A percentile compares a stretch with the other conserved stretches of the same genome.
phyloP scores from a whole-genome alignment of 164 flowering plant genomes.

The Vitis labrusca region DNA sequence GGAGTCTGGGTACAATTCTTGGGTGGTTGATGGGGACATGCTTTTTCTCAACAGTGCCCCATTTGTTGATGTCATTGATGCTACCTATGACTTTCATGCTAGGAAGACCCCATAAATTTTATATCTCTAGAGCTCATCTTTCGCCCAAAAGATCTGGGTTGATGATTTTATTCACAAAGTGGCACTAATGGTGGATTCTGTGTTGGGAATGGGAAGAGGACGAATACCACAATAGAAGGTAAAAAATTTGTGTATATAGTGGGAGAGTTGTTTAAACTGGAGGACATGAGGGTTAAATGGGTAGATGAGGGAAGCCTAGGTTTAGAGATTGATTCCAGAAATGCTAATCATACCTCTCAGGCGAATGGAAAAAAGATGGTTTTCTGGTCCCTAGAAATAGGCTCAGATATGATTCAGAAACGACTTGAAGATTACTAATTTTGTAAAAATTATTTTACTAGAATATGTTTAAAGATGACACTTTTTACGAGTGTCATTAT shows the following conservation, averaged over 20 bases:
- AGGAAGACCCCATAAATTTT: constrained; percentile 42
- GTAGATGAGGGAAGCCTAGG: too few relatives aligned
- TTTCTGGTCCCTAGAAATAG: too few relatives aligned
- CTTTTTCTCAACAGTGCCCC: constrained; percentile 32
- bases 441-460: too few relatives aligned
- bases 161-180: too few relatives aligned
- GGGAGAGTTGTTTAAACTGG: constrained; percentile 18
- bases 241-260: constrained; percentile 29
- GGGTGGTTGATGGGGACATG: constrained; percentile 56
- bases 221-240: neutral
- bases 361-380: too few relatives aligned
- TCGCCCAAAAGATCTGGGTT: constrained; percentile 42
- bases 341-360: too few relatives aligned
- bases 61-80: constrained; percentile 6
- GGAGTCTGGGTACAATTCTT: constrained; percentile 40
- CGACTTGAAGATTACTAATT: too few relatives aligned
- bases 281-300: too few relatives aligned
- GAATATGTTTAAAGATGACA: too few relatives aligned
- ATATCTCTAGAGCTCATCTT: constrained; percentile 44
- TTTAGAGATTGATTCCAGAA: too few relatives aligned
- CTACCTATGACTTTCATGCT: neutral
- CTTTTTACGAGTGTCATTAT: too few relatives aligned
- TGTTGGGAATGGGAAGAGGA: neutral
- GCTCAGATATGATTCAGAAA: too few relatives aligned
- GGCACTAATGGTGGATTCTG: constrained; percentile 8